Percentiles rank a stretch among this genome's conserved stretches.
Conservation (phyloP, 352 stramenopile genomes). For the Phytophthora colocasiae region DNA sequence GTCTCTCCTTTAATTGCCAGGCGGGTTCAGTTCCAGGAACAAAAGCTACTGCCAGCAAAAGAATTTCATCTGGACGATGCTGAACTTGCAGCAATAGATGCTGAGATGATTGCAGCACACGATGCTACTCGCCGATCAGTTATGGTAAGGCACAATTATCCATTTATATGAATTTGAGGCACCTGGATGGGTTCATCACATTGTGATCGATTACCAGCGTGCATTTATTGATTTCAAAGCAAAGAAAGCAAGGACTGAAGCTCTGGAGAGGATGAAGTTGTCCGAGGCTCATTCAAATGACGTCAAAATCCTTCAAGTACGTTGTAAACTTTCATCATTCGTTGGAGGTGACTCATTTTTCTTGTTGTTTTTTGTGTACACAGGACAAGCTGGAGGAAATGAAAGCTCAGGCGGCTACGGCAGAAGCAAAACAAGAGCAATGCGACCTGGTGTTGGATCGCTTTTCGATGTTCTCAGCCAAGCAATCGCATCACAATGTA, state of each 20-base stretch:
- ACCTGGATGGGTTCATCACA: slow-evolving; percentile 1
- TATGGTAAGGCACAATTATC: slow-evolving; percentile 18
- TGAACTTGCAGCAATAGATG: slow-evolving; percentile 40
- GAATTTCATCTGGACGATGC: slow-evolving; percentile 13
- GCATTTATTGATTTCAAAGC: slow-evolving; percentile 35
- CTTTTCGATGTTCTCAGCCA: slow-evolving; percentile 36
- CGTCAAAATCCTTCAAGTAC: slow-evolving; percentile 52
- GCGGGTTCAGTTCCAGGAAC: slow-evolving; percentile 9
- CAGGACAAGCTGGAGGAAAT: slow-evolving; percentile 57
- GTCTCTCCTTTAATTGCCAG: slow-evolving; percentile 18
- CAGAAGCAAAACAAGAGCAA: slow-evolving; percentile 14
- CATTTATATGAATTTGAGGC: not conserved
- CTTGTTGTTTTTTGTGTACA: slow-evolving; percentile 6
- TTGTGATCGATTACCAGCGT: slow-evolving; percentile 20
- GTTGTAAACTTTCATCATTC: not conserved
- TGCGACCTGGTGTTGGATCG: slow-evolving; percentile 38
- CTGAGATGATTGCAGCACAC: slow-evolving; percentile 44
- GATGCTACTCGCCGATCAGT: slow-evolving; percentile 42
- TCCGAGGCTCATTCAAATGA: slow-evolving; percentile 53
- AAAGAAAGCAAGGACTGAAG: slow-evolving; percentile 29
- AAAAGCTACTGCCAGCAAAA: slow-evolving; percentile 4
- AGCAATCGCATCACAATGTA: slow-evolving; percentile 32
- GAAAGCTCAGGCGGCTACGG: slow-evolving; percentile 21
- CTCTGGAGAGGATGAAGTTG: slow-evolving; percentile 57
- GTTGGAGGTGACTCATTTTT: not conserved